Evolutionary conservation across 257 asterid species (phyloP).

Genomic region (Prunella vulgaris): DNA sequence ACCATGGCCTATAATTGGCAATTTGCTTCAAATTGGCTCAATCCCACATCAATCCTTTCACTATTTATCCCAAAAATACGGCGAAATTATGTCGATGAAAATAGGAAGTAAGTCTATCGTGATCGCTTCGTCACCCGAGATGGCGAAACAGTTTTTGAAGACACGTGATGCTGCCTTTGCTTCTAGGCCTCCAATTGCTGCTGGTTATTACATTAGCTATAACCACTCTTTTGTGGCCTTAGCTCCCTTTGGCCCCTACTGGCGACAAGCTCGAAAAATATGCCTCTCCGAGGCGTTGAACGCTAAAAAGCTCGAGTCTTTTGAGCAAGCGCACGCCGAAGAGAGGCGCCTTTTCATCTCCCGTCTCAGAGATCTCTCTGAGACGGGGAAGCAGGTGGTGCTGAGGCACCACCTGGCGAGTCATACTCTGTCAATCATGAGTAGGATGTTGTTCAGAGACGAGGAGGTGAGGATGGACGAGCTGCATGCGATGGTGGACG

Average conservation of each 20-base stretch:
- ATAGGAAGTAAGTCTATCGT: conserved; percentile 19
- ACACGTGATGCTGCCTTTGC: conserved; percentile 33
- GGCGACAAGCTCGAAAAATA: conserved; percentile 25
- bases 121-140: conserved; percentile 39
- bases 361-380: conserved; percentile 8
- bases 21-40: conserved; percentile 30
- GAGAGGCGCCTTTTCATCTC: conserved; percentile 24
- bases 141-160: conserved; percentile 36
- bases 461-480: conserved; percentile 18
- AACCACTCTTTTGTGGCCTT: conserved; percentile 27
- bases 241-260: conserved; percentile 39
- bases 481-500: conserved; percentile 19
- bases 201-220: conserved; percentile 27
- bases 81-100: conserved; percentile 30
- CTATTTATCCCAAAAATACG: conserved; percentile 28
- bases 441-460: conserved; percentile 25
- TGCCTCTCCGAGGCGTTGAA: conserved; percentile 13
- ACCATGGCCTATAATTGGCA: conserved; percentile 5
- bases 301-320: conserved; percentile 22
- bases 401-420: conserved; percentile 20
- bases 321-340: conserved; percentile 22
- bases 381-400: conserved; percentile 27
- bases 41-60: conserved; percentile 37
- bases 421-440: conserved; percentile 12
- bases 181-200: conserved; percentile 36